Evolutionary conservation across 805 yeast species (phyloP).

Genomic region (Metschnikowia shivogae): DNA sequence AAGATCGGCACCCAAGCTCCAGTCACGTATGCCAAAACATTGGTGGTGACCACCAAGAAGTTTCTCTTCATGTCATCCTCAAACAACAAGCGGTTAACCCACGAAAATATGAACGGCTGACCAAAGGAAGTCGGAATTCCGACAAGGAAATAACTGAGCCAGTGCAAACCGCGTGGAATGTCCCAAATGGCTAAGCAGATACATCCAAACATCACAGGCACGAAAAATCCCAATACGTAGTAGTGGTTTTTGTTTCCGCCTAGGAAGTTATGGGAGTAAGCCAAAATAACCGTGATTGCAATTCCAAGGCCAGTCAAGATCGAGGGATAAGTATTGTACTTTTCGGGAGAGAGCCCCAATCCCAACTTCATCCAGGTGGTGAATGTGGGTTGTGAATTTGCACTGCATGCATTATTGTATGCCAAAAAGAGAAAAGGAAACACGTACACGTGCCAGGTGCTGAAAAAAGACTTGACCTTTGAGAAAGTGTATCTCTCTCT

Average conservation of each 20-base stretch:
- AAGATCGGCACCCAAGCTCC: conserved; percentile 38
- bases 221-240: conserved; percentile 36
- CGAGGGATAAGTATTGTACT: conserved; percentile 42
- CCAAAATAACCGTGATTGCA: conserved; percentile 29
- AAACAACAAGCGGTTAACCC: conserved; percentile 49
- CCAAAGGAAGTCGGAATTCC: conserved; percentile 50
- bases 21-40: conserved; percentile 37
- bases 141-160: conserved; percentile 46
- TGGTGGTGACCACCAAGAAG: conserved; percentile 37
- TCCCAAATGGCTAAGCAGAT: conserved; percentile 45
- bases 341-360: conserved; percentile 25
- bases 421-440: conserved; percentile 41
- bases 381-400: conserved; percentile 38
- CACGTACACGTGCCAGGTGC: conserved; percentile 46
- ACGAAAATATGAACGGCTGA: conserved; percentile 52
- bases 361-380: conserved; percentile 43
- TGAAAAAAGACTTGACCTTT: conserved; percentile 40
- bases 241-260: conserved; percentile 32
- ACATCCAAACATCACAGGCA: conserved; percentile 39
- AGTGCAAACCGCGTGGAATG: conserved; percentile 45
- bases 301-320: conserved; percentile 37
- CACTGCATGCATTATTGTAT: conserved; percentile 35
- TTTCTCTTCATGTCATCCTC: conserved; percentile 33
- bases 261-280: conserved; percentile 35
- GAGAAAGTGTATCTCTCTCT: conserved; percentile 37